Conservation (phyloP, 805 yeast genomes). For the Candida incommunis region DNA sequence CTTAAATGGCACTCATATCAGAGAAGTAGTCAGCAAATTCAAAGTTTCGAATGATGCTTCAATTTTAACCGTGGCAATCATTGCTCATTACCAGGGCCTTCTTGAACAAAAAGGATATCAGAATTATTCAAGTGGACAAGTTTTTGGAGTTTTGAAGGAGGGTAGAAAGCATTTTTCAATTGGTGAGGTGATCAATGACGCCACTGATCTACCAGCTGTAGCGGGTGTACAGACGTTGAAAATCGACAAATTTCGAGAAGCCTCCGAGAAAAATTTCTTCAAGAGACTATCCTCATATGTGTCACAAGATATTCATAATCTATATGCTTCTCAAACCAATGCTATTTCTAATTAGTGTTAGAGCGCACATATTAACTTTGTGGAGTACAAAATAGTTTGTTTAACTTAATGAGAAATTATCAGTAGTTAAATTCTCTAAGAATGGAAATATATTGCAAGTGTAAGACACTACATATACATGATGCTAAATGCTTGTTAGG, state of each 20-base stretch:
- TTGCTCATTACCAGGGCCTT: conserved; percentile 10
- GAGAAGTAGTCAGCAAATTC: conserved; percentile 2
- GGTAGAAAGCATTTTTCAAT: conserved; percentile 18
- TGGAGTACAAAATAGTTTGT: neutral
- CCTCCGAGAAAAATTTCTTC: conserved; percentile 13
- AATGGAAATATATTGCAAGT: neutral
- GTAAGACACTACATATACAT: too few species aligned
- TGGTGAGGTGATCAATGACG: conserved; percentile 3
- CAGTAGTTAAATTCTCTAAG: neutral
- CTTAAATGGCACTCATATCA: conserved; percentile 14
- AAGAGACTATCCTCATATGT: conserved; percentile 11
- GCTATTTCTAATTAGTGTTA: neutral
- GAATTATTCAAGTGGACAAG: conserved; percentile 15
- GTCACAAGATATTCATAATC: conserved; percentile 8
- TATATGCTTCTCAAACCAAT: conserved; percentile 6
- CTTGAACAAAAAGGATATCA: conserved; percentile 5
- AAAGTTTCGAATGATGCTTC: conserved; percentile 5
- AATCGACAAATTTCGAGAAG: conserved; percentile 7
- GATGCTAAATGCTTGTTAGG: too few species aligned
- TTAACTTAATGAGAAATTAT: neutral
- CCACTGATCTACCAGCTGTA: conserved; percentile 2
- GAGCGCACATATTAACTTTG: neutral
- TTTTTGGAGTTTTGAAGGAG: conserved; percentile 14
- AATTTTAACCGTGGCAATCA: conserved; percentile 7
- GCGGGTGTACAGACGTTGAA: conserved; percentile 2